Evolutionary conservation across 768 basidiomycete species (phyloP).

Genomic region (Rhodotorula diobovata): DNA sequence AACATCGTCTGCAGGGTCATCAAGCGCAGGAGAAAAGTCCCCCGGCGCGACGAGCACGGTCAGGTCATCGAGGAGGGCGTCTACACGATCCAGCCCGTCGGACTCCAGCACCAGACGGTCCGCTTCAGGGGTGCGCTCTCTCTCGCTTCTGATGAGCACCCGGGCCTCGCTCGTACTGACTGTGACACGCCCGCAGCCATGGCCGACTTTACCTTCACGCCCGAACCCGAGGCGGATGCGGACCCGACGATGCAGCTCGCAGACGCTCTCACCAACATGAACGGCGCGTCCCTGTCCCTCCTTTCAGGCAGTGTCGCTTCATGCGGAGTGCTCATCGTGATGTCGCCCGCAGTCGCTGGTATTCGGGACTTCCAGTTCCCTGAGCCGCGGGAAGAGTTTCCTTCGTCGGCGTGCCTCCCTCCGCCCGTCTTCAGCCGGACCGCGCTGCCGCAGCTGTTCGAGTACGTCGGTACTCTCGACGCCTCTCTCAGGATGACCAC

Average conservation of each 20-base stretch:
- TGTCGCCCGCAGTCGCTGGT: constrained; percentile 58
- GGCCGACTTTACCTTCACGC: constrained; percentile 88
- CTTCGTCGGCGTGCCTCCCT: constrained; percentile 64
- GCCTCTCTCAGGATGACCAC: not conserved
- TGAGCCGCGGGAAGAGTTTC: constrained; percentile 61
- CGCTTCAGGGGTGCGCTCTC: constrained; percentile 75
- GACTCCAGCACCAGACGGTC: constrained; percentile 71
- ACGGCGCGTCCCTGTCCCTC: constrained; percentile 59
- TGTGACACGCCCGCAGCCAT: constrained; percentile 57
- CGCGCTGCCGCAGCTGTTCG: constrained; percentile 71
- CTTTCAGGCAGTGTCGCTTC: too few relatives aligned
- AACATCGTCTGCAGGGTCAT: constrained; percentile 83
- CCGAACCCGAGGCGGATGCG: constrained; percentile 52
- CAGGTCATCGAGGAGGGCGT: constrained; percentile 51
- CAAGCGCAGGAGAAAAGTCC: constrained; percentile 53
- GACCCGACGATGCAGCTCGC: constrained; percentile 70
- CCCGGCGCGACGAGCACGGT: constrained; percentile 28
- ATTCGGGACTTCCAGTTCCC: constrained; percentile 68
- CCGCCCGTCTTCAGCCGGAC: constrained; percentile 85
- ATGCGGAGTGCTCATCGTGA: not conserved
- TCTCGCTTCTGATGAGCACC: constrained; percentile 40
- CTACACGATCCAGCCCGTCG: constrained; percentile 68
- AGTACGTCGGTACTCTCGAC: constrained; percentile 51
- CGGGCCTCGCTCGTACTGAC: not conserved
- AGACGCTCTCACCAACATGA: constrained; percentile 68